These are phyloP conservation scores for Trypanosoma rangeli DNA, from an alignment of 208 protist species.

Conservation along the genomic window DNA sequence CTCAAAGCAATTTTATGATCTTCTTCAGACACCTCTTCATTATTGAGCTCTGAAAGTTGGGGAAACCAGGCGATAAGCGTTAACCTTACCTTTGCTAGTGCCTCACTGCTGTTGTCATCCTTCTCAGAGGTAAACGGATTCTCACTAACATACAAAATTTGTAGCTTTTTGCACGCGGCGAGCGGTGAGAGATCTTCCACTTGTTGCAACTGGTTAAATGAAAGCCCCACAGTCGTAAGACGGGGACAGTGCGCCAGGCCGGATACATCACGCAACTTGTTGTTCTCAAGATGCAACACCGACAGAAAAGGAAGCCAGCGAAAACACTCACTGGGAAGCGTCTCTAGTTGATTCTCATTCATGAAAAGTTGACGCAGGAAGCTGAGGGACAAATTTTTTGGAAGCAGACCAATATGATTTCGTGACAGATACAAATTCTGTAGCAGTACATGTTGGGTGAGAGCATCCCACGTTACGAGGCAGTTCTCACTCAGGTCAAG, in stretches of 20 bases:
- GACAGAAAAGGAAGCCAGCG: slow-evolving; percentile 67
- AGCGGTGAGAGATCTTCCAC: slow-evolving; percentile 45
- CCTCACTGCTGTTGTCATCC: neutral
- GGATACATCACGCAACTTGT: slow-evolving; percentile 51
- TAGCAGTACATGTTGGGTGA: slow-evolving; percentile 34
- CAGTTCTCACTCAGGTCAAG: slow-evolving; percentile 68
- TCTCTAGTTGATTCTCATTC: slow-evolving; percentile 54
- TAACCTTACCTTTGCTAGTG: slow-evolving; percentile 3
- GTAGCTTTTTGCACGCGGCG: slow-evolving; percentile 40
- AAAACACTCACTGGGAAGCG: slow-evolving; percentile 32
- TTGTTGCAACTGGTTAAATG: slow-evolving; percentile 54
- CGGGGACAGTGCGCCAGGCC: slow-evolving; percentile 61
- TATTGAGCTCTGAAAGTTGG: slow-evolving; percentile 32
- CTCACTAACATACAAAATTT: slow-evolving; percentile 45
- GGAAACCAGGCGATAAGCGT: slow-evolving; percentile 32
- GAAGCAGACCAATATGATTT: slow-evolving; percentile 44
- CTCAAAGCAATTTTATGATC: slow-evolving; percentile 1
- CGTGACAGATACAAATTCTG: slow-evolving; percentile 63
- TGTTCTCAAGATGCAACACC: slow-evolving; percentile 76
- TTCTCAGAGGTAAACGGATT: slow-evolving; percentile 48
- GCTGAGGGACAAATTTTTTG: slow-evolving; percentile 16
- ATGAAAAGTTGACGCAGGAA: slow-evolving; percentile 79
- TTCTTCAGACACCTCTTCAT: slow-evolving; percentile 19
- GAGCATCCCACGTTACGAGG: slow-evolving; percentile 29
- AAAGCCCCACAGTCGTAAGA: slow-evolving; percentile 52